Evolutionary conservation across 805 yeast species (phyloP), one percentile per base, ranked within the genome.

Genomic region (Komagataella mondaviorum): DNA sequence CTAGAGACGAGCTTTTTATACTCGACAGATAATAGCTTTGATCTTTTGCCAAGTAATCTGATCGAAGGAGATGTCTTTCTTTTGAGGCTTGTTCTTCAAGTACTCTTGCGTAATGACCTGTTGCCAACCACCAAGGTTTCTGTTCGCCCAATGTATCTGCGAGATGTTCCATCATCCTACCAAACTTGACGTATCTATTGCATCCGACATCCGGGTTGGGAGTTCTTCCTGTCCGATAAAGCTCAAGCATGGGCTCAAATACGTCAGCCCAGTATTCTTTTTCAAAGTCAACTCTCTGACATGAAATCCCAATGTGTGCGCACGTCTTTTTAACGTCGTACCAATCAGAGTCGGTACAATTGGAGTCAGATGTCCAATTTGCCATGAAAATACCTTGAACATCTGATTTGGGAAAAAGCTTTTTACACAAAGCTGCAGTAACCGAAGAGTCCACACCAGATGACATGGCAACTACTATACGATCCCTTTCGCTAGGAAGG

Each of bases 381-480:
- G 88, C 85, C 98, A 93, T 93, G 66, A 86, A 91, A 1, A 93
- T 73, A 0, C 97, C 99, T 47, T 73, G 66, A 2, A 86, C 93
- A 48, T 85, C 78, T 2, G 69, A 68, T n/a, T 71, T 65, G 6
- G 87, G 70, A 57, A 73, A 81, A 54, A 65, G 60, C 48, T 64
- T 52, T 18, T 7, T 20, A 44, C 20, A 20, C 17, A 86, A 52
- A 0, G 85, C 80, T 0, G 98, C 97, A 2, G 85, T 78, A 1
- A 90, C 88, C 1, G 96, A 84, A 0, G 97, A 90, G 65, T 93
- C 99, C 1, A 93, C 98, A 0, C 99, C 99, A 0, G 96, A 86
- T 1, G 96, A 88, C 96, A 93, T 87, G 6, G 98, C 96, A 4
- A 93, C 79, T 18, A 85, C 68, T 20, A 91, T 76, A 51, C 75